Base-by-base conservation (phyloP, 2,329 filamentous ascomycete species). In the Stagonosporopsis tanaceti region DNA sequence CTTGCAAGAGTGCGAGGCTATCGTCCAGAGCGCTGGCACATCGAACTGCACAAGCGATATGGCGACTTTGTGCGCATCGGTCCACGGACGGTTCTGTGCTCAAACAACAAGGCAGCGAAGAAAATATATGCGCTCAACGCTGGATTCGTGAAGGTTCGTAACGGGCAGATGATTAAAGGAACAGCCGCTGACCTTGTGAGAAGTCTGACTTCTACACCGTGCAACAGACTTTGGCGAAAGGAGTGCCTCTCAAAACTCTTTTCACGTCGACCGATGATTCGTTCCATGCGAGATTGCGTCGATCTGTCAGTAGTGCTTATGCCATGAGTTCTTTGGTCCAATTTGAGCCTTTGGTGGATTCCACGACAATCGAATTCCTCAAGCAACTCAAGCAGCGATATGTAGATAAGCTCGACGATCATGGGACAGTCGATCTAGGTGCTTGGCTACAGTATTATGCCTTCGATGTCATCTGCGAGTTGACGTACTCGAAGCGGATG, bases 1-100 rank as follows among this genome's bases (percentile, higher is more conserved):
- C 85, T 91, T 62, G 80, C 83, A 64, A 87, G 91, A 62, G 75
- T 72, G 56, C 86, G 92, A 3, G 81, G 84, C 1, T 91, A 91
- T 2, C 80, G 74, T 12, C 44, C 59, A 4, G 60, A 61, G 79
- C 84, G 40, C 2, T 64, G 76, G 50, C 79, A 78, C 55, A 64
- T 74, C 40, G 72, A 71, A n/a, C 72, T 86, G 3, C 92, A 96
- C 77, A 84, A 88, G 79, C 87, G 87, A 68, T 80, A 89, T 42
- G 92, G 92, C 4, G 87, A 87, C 11, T 78, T 96, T 0, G 87
- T 96, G 20, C 84, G 92, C 22, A 89, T 96, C 63, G 89, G 91
- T 67, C 92, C 92, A 0, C 87, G 91, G 66, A 91, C 95, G 65
- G 82, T 95, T 63, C 90, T 88, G 0, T 91, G 93, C 65, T 83